Base-by-base conservation (phyloP, 2,329 filamentous ascomycete genomes). In the Rhynchosporium graminicola region DNA sequence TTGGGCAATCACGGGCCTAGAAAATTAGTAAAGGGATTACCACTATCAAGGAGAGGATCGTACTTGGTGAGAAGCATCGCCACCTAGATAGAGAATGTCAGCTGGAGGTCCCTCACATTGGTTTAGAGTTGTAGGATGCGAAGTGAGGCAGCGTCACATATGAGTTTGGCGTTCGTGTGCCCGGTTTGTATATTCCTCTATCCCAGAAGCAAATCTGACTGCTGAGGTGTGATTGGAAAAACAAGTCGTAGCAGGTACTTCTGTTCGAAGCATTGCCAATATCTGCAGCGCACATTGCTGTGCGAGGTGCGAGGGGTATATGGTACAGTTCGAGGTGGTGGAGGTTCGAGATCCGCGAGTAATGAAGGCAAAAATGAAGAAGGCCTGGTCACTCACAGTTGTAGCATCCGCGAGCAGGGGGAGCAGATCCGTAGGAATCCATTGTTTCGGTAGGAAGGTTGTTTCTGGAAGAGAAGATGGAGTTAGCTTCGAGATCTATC, bases 1-100 rank as follows among this genome's bases (percentile, higher is more conserved):
- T 91, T 74, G 91, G 91, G 84, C 91, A 95, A 74, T 94, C 90
- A 74, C 90, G 89, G 74, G 90, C 90, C 90, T 92, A 65, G 5
- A 61, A n/a, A 47, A 51, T 69, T 61, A 70, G 62, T 59, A 66
- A 70, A 40, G 38, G 61, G 8, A 13, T 65, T 63, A 67, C 26
- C 10, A 31, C 48, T 12, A 20, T 40, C 28, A 7, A 42, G 48
- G 33, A 9, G 38, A 75, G 61, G 74, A 75, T 48, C 64, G 50
- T 88, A 90, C 87, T 87, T 91, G 88, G 77, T 92, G 89, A 72
- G 84, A 85, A 69, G 84, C 82, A 76, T 88, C 86, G 78, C 88
- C 88, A 80, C 89, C 89, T 91, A 77, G 57, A 67, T 59, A 56
- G 50, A n/a, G 26, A 65, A 62, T 59, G 65, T 71, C 65, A 73